Evolutionary conservation across 176 grass and related monocot species (phyloP).

Genomic region (Oryza officinalis): DNA sequence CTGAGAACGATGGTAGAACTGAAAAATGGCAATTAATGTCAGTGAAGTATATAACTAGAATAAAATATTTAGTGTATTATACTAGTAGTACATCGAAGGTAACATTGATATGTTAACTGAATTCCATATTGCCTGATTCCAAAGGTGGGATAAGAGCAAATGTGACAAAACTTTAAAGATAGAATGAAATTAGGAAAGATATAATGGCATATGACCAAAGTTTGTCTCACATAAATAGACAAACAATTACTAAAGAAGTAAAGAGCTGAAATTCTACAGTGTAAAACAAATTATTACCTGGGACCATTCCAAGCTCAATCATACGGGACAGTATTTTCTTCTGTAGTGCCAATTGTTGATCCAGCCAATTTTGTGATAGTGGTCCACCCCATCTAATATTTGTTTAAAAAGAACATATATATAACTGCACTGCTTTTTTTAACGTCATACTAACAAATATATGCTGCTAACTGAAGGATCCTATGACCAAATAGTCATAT

Average conservation of each 20-base stretch:
- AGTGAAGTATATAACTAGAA: slow-evolving; percentile 29
- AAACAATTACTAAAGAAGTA: slow-evolving; percentile 11
- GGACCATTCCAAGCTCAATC: slow-evolving; percentile 90
- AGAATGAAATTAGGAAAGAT: slow-evolving; percentile 13
- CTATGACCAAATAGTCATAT: not conserved
- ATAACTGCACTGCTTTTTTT: not conserved
- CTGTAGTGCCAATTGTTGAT: slow-evolving; percentile 75
- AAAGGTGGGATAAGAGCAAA: not conserved
- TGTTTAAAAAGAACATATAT: slow-evolving; percentile 15
- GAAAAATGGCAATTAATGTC: slow-evolving; percentile 43
- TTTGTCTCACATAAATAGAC: slow-evolving; percentile 21
- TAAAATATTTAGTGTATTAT: not conserved
- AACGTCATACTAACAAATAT: not conserved
- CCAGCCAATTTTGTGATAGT: slow-evolving; percentile 85
- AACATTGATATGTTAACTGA: slow-evolving; percentile 28
- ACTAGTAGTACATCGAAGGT: slow-evolving; percentile 16
- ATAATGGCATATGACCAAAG: not conserved
- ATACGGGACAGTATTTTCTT: slow-evolving; percentile 78
- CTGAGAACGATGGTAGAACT: slow-evolving; percentile 96
- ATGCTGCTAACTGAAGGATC: not conserved
- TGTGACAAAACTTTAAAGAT: slow-evolving; percentile 6
- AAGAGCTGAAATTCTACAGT: not conserved
- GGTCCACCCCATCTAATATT: slow-evolving; percentile 90
- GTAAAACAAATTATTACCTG: slow-evolving; percentile 58
- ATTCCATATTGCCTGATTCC: not conserved